These are phyloP conservation scores for Mycena vulgaris DNA, from an alignment of 768 basidiomycete species.

Conservation along the genomic window DNA sequence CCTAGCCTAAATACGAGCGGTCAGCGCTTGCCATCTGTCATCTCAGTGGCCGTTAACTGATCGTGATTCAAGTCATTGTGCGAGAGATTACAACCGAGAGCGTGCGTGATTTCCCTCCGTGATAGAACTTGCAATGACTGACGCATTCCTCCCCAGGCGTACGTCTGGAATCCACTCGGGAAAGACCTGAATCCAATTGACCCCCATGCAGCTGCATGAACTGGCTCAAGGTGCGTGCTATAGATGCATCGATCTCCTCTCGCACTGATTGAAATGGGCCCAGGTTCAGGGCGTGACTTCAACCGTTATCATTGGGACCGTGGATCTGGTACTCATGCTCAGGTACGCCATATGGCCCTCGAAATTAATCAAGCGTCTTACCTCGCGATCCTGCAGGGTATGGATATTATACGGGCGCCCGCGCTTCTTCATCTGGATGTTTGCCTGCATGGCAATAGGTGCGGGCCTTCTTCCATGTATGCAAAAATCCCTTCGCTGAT, in stretches of 20 bases:
- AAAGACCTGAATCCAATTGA: too few species aligned
- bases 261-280: background rate
- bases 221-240: slow-evolving; percentile 15
- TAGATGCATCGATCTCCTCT: background rate
- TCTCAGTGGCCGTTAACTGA: background rate
- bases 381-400: background rate
- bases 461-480: background rate
- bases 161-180: too few species aligned
- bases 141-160: slow-evolving; percentile 18
- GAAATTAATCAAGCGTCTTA: too few species aligned
- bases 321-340: slow-evolving; percentile 20
- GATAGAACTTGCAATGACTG: too few species aligned
- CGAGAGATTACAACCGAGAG: slow-evolving; percentile 11
- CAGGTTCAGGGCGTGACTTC: slow-evolving; percentile 21
- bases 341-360: background rate
- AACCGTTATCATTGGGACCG: slow-evolving; percentile 11
- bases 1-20: background rate
- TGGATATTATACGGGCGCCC: too few species aligned
- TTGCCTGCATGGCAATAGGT: too few species aligned
- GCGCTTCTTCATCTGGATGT: too few species aligned
- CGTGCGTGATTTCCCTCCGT: background rate
- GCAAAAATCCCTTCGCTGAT: background rate
- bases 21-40: background rate
- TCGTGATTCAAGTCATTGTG: slow-evolving; percentile 8
- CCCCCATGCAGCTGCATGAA: slow-evolving; percentile 16